phyloP scores from a whole-genome alignment of 257 asterid genomes.

The Nemophila menziesii region DNA sequence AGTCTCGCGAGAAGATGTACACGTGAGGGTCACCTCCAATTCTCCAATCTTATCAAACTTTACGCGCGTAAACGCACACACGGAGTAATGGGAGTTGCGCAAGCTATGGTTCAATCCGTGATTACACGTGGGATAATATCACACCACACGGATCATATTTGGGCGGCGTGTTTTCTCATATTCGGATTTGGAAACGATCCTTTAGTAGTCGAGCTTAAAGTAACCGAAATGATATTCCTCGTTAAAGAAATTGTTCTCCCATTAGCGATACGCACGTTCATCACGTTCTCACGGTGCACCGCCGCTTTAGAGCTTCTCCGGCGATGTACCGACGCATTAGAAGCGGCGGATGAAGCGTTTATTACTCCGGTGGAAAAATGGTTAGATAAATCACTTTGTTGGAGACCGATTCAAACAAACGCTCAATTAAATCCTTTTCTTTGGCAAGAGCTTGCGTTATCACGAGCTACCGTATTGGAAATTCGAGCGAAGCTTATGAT shows the following conservation, averaged over 20 bases:
- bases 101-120: slow-evolving; percentile 59
- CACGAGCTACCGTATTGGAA: slow-evolving; percentile 77
- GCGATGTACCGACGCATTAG: slow-evolving; percentile 68
- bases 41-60: slow-evolving; percentile 37
- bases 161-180: slow-evolving; percentile 73
- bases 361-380: slow-evolving; percentile 75
- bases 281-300: slow-evolving; percentile 54
- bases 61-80: slow-evolving; percentile 57
- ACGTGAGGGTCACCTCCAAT: slow-evolving; percentile 47
- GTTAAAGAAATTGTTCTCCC: slow-evolving; percentile 64
- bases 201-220: slow-evolving; percentile 47
- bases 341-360: slow-evolving; percentile 65
- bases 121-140: slow-evolving; percentile 27
- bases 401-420: slow-evolving; percentile 69
- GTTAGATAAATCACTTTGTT: slow-evolving; percentile 78
- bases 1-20: slow-evolving; percentile 42
- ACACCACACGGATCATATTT: slow-evolving; percentile 53
- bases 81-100: slow-evolving; percentile 42
- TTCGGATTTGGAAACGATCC: slow-evolving; percentile 69
- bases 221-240: slow-evolving; percentile 39
- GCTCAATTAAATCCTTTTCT: slow-evolving; percentile 87
- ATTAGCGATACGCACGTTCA: slow-evolving; percentile 49
- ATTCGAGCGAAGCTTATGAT: slow-evolving; percentile 83
- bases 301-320: slow-evolving; percentile 72
- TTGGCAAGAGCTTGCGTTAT: slow-evolving; percentile 89